Evolutionary conservation across 768 basidiomycete genomes (phyloP).

Genomic region (Mrakia hoshinonis): DNA sequence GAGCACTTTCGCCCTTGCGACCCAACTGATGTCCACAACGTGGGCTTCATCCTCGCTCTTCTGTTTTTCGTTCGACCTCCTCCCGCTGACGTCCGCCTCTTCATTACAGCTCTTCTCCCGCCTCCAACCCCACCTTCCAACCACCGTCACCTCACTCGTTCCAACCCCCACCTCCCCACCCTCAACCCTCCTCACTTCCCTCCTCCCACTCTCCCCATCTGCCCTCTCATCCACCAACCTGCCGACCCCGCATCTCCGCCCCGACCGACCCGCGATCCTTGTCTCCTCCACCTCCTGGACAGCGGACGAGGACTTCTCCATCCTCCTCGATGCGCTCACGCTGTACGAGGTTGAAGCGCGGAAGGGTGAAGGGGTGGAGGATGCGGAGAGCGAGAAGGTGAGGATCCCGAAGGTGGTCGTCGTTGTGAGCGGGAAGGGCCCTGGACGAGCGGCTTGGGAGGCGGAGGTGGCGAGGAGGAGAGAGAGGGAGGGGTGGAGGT

Average conservation of each 20-base stretch:
- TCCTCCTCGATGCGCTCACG: constrained; percentile 66
- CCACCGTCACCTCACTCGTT: constrained; percentile 47
- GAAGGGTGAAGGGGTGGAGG: constrained; percentile 30
- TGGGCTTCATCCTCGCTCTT: constrained; percentile 39
- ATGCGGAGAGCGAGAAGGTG: constrained; percentile 20
- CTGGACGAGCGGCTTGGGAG: constrained; percentile 67
- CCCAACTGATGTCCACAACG: constrained; percentile 67
- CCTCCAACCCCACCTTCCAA: constrained; percentile 24
- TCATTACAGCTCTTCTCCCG: constrained; percentile 39
- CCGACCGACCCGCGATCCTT: constrained; percentile 72
- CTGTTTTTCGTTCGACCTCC: constrained; percentile 8
- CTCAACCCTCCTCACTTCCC: constrained; percentile 11
- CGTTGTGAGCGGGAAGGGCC: constrained; percentile 85
- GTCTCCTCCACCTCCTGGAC: constrained; percentile 97
- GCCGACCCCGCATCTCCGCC: constrained; percentile 48
- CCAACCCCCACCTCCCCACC: constrained; percentile 31
- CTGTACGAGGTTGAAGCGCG: constrained; percentile 58
- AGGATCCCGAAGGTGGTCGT: constrained; percentile 58
- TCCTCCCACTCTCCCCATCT: constrained; percentile 15
- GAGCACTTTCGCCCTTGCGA: constrained; percentile 66
- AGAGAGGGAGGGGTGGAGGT: constrained; percentile 53
- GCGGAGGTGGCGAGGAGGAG: constrained; percentile 53
- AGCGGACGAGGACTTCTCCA: constrained; percentile 84
- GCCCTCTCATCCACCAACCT: constrained; percentile 13
- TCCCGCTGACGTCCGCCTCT: constrained; percentile 49